Evolutionary conservation across 202 grass and related monocot species (phyloP).

Genomic region (Eragrostis tef): DNA sequence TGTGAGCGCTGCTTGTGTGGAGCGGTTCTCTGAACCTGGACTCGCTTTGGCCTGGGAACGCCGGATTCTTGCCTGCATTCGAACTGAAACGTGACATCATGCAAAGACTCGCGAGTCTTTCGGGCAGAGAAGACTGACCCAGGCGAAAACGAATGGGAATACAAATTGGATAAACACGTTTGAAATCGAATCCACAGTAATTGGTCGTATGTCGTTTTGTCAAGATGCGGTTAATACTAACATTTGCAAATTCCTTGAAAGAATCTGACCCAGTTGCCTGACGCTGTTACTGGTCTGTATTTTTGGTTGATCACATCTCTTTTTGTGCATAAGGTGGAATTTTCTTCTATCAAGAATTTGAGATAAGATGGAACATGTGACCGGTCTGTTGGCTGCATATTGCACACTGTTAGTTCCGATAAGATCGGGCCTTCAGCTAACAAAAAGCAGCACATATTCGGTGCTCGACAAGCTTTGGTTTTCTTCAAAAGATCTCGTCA

Average conservation of each 20-base stretch:
- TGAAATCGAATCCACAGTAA: no score
- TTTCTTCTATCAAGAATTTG: not conserved
- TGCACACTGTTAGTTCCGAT: no score
- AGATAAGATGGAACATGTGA: not conserved
- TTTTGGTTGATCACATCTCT: not conserved
- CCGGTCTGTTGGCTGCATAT: not conserved
- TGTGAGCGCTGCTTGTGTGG: not conserved
- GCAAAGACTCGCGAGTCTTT: not conserved
- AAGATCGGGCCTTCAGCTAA: no score
- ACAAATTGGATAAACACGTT: not conserved
- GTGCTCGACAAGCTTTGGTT: no score
- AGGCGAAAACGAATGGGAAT: not conserved
- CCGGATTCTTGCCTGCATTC: slow-evolving; percentile 33
- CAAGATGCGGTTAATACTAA: not conserved
- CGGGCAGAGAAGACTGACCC: no score
- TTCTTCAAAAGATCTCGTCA: no score
- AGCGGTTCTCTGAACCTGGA: slow-evolving; percentile 58
- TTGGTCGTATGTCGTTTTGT: not conserved
- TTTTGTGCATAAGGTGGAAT: not conserved
- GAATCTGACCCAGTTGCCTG: not conserved
- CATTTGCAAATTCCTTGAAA: not conserved
- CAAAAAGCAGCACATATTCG: no score
- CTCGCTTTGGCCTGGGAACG: not conserved
- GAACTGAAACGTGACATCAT: not conserved
- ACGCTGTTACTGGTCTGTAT: not conserved